Evolutionary conservation across 202 grass and related monocot genomes (phyloP), one percentile per base, ranked within the genome.

Genomic region (Zoysia matrella): DNA sequence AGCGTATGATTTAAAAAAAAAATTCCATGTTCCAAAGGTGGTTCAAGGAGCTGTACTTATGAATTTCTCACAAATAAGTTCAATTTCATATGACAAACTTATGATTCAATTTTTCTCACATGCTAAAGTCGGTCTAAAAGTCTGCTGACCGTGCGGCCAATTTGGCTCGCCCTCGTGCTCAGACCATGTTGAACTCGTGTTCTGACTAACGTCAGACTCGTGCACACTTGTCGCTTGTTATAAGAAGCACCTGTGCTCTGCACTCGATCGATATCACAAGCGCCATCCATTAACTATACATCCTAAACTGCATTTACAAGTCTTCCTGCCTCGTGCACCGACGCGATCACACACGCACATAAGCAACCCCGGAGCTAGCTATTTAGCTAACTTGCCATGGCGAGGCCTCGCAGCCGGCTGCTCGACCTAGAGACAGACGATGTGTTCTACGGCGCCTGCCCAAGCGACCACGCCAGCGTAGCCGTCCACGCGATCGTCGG

Each of bases 341-440:
- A 36, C 22, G 48, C 48, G 53, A n/a, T 73, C 30, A 18, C 4
- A 6, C 52, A 54, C 14, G 14, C 52, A n/a, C 9, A 12, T 2
- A 5, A 1, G 2, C 22, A 47, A 36, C 30, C 30, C 30, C 30
- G 30, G 30, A 36, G 30, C 30, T 36, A 36, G 30, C 30, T 1
- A 36, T 36, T 36, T 36, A 36, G 30, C 30, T 36, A 36, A 36
- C 30, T 36, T 36, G 13, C 63, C 55, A 89, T 90, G 90, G 76
- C 81, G 40, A 86, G 74, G 71, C 43, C 86, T 65, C 53, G 22
- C 54, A 3, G 73, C 41, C 80, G 87, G 3, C 14, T 93, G 36
- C 73, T 98, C 36, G 82, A 98, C 77, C 81, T 98, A 47, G 95
- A 98, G 83, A 87, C 56, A 7, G 70, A 97, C 82, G 94, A 91